Percentiles rank a stretch among this genome's conserved stretches.
Evolutionary conservation across 2,329 filamentous ascomycete genomes (phyloP).

Genomic region (Diplodia corticola): DNA sequence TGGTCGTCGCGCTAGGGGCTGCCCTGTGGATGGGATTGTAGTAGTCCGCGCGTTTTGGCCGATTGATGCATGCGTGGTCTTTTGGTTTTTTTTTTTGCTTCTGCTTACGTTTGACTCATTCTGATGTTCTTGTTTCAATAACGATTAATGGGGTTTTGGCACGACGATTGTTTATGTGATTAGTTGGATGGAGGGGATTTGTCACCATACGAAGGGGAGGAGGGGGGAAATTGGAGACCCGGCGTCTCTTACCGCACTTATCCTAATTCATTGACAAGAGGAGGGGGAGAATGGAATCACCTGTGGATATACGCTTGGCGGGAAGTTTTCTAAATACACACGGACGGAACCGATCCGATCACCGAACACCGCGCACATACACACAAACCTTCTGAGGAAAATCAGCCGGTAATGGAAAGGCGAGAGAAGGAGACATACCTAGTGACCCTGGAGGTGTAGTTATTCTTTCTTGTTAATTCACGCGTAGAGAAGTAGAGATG

Average conservation of each 20-base stretch:
- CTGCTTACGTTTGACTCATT: not conserved
- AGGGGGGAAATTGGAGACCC: not conserved
- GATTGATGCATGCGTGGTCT: not conserved
- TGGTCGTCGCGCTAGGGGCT: constrained; percentile 37
- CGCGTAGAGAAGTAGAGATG: no score
- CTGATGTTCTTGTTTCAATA: not conserved
- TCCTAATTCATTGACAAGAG: not conserved
- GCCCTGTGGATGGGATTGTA: constrained; percentile 33
- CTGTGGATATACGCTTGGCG: not conserved
- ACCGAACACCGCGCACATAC: no score
- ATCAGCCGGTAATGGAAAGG: no score
- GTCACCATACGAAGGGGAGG: not conserved
- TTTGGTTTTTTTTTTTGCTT: not conserved
- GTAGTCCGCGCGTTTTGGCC: not conserved
- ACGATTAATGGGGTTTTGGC: not conserved
- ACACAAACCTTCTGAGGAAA: no score
- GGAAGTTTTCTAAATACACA: no score
- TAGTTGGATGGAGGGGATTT: not conserved
- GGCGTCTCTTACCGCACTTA: not conserved
- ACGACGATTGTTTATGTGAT: not conserved
- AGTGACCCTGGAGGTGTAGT: no score
- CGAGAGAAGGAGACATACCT: no score
- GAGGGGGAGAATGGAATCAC: no score
- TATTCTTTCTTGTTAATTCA: no score
- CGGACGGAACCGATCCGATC: no score